Percentiles rank a stretch among this genome's conserved stretches.
Conservation (phyloP, 169 alveolate species). For the Cyclospora cayetanensis region DNA sequence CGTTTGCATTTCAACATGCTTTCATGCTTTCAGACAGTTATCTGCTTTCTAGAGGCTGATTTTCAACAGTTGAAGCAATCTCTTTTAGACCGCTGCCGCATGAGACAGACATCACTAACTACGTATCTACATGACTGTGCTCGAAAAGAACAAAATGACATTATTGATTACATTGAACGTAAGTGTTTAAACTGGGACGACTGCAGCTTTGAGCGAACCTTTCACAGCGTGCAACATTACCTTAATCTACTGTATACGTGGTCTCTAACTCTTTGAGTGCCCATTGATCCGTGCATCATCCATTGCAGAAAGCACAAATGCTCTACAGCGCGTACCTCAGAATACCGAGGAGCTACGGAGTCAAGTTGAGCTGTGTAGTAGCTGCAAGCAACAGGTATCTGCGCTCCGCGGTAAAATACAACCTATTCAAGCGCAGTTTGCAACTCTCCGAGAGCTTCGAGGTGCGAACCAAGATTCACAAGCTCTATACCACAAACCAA, state of each 20-base stretch:
- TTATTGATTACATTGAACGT: constrained; percentile 51
- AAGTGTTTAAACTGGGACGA: too few species aligned
- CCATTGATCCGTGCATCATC: background rate
- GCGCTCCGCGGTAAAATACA: constrained; percentile 68
- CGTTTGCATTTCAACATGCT: background rate
- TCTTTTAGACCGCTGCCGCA: constrained; percentile 76
- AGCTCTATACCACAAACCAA: too few species aligned
- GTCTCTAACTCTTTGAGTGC: too few species aligned
- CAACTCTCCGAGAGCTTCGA: constrained; percentile 69
- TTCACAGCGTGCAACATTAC: too few species aligned
- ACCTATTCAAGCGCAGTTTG: constrained; percentile 60
- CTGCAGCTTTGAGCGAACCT: too few species aligned
- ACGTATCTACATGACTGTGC: constrained; percentile 78
- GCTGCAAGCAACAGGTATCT: constrained; percentile 50
- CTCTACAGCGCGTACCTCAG: constrained; percentile 41
- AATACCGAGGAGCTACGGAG: constrained; percentile 63
- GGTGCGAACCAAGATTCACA: constrained; percentile 54
- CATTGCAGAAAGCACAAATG: constrained; percentile 54
- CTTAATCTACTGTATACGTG: too few species aligned
- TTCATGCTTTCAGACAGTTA: constrained; percentile 57
- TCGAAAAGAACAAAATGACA: constrained; percentile 29
- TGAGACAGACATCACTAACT: constrained; percentile 76
- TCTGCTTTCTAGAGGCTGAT: constrained; percentile 79
- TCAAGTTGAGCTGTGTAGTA: constrained; percentile 57
- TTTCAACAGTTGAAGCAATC: constrained; percentile 76